These are phyloP conservation scores for Dictyostelium citrinum DNA, from an alignment of 78 protist genomes.

Conservation along the genomic window DNA sequence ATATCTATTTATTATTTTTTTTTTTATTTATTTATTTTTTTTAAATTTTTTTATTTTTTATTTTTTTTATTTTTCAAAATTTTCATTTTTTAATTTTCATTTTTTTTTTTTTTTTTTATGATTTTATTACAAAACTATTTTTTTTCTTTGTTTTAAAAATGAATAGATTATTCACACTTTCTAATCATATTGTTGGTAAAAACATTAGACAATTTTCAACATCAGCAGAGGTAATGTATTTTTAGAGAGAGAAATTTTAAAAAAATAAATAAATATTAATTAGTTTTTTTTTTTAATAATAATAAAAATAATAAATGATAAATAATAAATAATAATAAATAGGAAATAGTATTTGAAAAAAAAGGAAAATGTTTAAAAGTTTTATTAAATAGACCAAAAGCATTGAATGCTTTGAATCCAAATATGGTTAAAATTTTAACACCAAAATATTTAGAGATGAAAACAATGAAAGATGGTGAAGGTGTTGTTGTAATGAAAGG, in stretches of 20 bases:
- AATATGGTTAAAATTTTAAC: constrained; percentile 61
- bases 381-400: constrained; percentile 85
- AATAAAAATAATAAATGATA: background rate
- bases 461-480: constrained; percentile 34
- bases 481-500: constrained; percentile 82
- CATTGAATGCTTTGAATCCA: constrained; percentile 85
- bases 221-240: background rate
- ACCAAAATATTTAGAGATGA: constrained; percentile 25
- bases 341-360: constrained; percentile 18
- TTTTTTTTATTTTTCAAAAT: background rate
- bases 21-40: too few relatives aligned
- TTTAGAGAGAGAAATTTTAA: background rate
- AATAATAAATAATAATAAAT: background rate
- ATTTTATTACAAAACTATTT: too few relatives aligned
- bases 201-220: background rate
- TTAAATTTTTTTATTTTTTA: background rate
- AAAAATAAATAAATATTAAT: background rate
- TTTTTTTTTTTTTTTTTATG: background rate
- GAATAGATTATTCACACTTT: background rate
- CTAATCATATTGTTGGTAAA: background rate
- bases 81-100: background rate
- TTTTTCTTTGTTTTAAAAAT: background rate
- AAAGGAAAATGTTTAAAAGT: constrained; percentile 64
- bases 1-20: too few relatives aligned
- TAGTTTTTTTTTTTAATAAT: background rate